Evolutionary conservation across 768 basidiomycete genomes (phyloP), one percentile per base, ranked within the genome.

Genomic region (Tylopilus plumbeoviolaceoides): DNA sequence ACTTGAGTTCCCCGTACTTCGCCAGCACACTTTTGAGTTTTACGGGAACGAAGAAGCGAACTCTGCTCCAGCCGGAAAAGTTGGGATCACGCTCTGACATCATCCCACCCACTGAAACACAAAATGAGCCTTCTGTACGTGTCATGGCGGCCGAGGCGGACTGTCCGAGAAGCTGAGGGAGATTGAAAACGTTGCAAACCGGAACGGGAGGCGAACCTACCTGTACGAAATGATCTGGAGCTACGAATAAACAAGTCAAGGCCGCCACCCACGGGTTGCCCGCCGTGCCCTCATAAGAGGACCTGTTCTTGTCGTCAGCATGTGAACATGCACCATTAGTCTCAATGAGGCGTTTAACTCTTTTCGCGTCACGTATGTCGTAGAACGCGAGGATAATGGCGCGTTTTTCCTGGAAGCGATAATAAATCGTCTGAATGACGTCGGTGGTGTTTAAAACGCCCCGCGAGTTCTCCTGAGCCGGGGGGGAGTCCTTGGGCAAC

Each of bases 331-430:
- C 57, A 33, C 55, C 27, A 21, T 60, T 60, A 6, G 48, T 36
- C 10, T 72, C 71, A 40, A 82, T 68, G n/a, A 75, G 57, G 11
- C 59, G 62, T 45, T 76, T 74, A 27, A 80, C 80, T 7, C 72
- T 73, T 38, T 71, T 71, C 3, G 83, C 78, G 45, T 83, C 71
- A 47, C 84, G 77, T 41, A 78, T 64, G 57, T 88, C 84, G 66
- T 77, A 80, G 57, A 87, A 86, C 7, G 82, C 78, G 54, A 85
- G 72, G 42, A 86, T 69, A 40, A 79, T 68, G 7, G 83, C 83
- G 35, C 79, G 72, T 10, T 73, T 72, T 45, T 73, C 70, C 47
- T 78, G 78, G 55, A 75, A 76, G 31, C 77, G 76, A 33, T 76
- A 74, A 57, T 79, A 80, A 46, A 86, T 75, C 9, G 81, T 82